Conservation (phyloP, 2,329 filamentous ascomycete species). For the Aspergillus ochraceoroseus region DNA sequence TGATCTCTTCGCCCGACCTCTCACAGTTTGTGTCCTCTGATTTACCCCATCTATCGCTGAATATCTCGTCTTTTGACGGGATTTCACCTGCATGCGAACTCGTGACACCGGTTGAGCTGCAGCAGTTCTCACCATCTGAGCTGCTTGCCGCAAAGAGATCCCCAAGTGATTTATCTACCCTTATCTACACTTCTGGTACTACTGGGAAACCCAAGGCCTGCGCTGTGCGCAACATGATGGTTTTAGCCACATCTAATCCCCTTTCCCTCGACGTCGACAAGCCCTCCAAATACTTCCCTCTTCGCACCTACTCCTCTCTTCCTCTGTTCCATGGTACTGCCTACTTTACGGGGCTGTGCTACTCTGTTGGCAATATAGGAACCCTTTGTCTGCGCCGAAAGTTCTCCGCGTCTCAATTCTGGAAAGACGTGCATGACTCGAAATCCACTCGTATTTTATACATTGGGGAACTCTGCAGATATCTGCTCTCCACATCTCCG, state of each 20-base stretch:
- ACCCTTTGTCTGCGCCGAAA: constrained; percentile 46
- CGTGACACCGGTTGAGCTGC: constrained; percentile 25
- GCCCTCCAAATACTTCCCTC: constrained; percentile 41
- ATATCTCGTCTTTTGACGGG: constrained; percentile 37
- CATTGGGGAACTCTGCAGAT: constrained; percentile 49
- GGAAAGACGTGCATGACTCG: constrained; percentile 44
- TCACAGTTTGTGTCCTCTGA: constrained; percentile 33
- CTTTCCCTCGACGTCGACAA: constrained; percentile 35
- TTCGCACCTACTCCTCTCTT: constrained; percentile 47
- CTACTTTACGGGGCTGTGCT: constrained; percentile 44
- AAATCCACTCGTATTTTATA: constrained; percentile 44
- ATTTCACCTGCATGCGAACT: constrained; percentile 23
- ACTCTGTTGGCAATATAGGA: constrained; percentile 38
- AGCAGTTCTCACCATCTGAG: constrained; percentile 24
- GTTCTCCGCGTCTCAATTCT: constrained; percentile 46
- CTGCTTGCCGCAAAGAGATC: constrained; percentile 32
- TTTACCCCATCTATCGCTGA: constrained; percentile 38
- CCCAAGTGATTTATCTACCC: constrained; percentile 33
- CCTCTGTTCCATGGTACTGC: constrained; percentile 50
- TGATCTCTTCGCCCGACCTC: constrained; percentile 46
- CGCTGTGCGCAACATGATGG: constrained; percentile 39
- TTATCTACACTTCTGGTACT: constrained; percentile 50
- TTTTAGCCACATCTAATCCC: constrained; percentile 37
- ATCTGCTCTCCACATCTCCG: constrained; percentile 44
- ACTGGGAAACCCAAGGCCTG: constrained; percentile 48